These are phyloP conservation scores for Neonectria ditissima DNA, from an alignment of 2,329 filamentous ascomycete genomes.

Conservation along the genomic window DNA sequence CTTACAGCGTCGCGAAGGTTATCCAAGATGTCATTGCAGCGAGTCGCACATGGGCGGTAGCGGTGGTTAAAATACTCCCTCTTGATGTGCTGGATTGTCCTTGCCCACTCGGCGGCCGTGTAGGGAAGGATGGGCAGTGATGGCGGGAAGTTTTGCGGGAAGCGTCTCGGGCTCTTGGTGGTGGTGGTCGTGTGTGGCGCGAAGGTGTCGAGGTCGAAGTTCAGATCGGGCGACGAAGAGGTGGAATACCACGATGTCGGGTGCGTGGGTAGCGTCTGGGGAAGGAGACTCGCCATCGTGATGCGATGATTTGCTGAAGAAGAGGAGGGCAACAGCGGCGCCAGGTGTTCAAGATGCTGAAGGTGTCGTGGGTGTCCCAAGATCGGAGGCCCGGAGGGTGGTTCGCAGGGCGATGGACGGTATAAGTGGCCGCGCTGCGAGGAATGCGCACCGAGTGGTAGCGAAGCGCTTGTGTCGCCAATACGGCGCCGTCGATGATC, in stretches of 20 bases:
- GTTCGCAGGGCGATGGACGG: background rate
- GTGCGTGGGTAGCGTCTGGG: slow-evolving; percentile 32
- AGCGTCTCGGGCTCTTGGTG: slow-evolving; percentile 20
- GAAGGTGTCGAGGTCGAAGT: slow-evolving; percentile 2
- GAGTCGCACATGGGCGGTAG: slow-evolving; percentile 65
- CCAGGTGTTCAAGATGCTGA: background rate
- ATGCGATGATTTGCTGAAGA: slow-evolving; percentile 10
- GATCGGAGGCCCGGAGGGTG: background rate
- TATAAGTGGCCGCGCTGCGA: background rate
- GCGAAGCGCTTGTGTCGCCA: slow-evolving; percentile 18
- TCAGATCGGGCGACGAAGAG: background rate
- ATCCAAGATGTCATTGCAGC: slow-evolving; percentile 66
- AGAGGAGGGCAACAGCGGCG: background rate
- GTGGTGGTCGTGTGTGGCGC: background rate
- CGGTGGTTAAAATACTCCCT: slow-evolving; percentile 62
- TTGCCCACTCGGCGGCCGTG: slow-evolving; percentile 63
- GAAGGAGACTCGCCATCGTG: slow-evolving; percentile 37
- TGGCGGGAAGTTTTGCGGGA: slow-evolving; percentile 35
- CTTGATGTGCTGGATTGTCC: slow-evolving; percentile 65
- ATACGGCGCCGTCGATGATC: slow-evolving; percentile 10
- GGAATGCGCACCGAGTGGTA: slow-evolving; percentile 10
- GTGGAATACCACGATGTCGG: slow-evolving; percentile 5
- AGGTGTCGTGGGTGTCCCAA: background rate
- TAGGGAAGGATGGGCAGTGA: slow-evolving; percentile 53
- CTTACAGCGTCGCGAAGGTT: slow-evolving; percentile 60